Base-by-base conservation (phyloP, 345 rosid genomes). In the Moricandia moricandioides region DNA sequence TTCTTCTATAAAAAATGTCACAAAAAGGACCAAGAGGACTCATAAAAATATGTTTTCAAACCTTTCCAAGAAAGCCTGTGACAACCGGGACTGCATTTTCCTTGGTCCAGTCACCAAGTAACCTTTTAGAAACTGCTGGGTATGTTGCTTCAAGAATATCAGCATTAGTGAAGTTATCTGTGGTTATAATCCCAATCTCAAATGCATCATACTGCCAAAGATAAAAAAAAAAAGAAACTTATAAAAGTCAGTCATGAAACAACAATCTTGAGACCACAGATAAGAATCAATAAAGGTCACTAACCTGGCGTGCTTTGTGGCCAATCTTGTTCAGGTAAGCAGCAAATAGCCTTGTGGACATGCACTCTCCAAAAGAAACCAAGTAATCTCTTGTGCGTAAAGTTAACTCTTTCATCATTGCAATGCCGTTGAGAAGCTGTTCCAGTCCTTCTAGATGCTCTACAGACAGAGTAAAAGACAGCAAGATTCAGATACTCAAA, bases 291-390 rank as follows among this genome's bases (percentile, higher is more conserved):
- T 59, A 13, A n/a, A 31, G 40, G 64, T 31, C 9, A 14, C 40
- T 7, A n/a, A 60, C 64, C 13, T 60, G 64, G 4, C 64, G 40
- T 60, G 64, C 64, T 31, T 60, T 60, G 40, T 31, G 40, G 40
- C 64, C 43, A 3, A 60, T 60, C 3, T 60, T 60, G 40, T 60
- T 60, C 39, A 60, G 64, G 21, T 60, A 60, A 13, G 64, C 64
- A 60, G 64, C 24, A 4, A 60, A 60, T 14, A 60, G 64, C 64
- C 64, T 60, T 3, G 64, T 60, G 40, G 40, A 60, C 64, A 60
- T 60, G 64, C 64, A 60, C 64, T 60, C 64, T 31, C 64, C 64
- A 60, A 60, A 60, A 31, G 64, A 60, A 60, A 60, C 64, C 64
- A 60, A 14, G 64, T 60, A 60, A 24, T 60, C 64, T 31, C 64